Evolutionary conservation across 2,329 filamentous ascomycete genomes (phyloP), one percentile per base, ranked within the genome.

Genomic region (Penicillium psychrosexuale): DNA sequence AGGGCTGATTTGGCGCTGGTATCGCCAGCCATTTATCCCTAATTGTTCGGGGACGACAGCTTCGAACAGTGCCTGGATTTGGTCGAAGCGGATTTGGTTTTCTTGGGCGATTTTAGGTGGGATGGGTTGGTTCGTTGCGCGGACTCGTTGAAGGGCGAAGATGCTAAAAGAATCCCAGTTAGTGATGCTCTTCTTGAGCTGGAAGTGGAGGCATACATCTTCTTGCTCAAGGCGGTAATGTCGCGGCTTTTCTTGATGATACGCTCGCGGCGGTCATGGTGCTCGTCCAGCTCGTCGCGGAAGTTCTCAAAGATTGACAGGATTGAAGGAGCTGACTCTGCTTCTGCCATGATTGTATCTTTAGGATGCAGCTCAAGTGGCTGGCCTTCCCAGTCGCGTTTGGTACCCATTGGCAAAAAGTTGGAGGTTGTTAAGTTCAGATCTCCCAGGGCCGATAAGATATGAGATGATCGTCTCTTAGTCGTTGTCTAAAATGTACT

Each of bases 151-250:
- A n/a, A 94, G 76, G 1, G 89, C 84, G 72, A 94, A 94, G 64
- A 94, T 94, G 56, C 89, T 92, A 33, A 1, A 2, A 17, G 7
- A 3, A 19, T 45, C 5, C 44, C n/a, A 24, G 19, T 37, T 38
- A 39, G 13, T n/a, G 12, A 11, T 34, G 13, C 19, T 24, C 9
- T 30, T 9, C 12, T 7, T 27, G 12, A 7, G n/a, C 5, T 8
- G 28, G 27, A 24, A 31, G 34, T 62, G 28, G 4, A 15, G 19
- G 19, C 81, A 76, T 75, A 96, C 91, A 97, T 95, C 78, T 97
- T 99, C 80, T 99, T 99, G 75, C 91, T 96, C 51, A 91, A 80
- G 0, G 91, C 91, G 7, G 94, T 99, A 55, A 99, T 89, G 72
- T 99, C 94, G 59, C 93, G 82, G 8, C 90, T 95, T 2, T 87